These are phyloP conservation scores for Tetrapisispora pingtungensis DNA, from an alignment of 805 yeast genomes.

Conservation along the genomic window DNA sequence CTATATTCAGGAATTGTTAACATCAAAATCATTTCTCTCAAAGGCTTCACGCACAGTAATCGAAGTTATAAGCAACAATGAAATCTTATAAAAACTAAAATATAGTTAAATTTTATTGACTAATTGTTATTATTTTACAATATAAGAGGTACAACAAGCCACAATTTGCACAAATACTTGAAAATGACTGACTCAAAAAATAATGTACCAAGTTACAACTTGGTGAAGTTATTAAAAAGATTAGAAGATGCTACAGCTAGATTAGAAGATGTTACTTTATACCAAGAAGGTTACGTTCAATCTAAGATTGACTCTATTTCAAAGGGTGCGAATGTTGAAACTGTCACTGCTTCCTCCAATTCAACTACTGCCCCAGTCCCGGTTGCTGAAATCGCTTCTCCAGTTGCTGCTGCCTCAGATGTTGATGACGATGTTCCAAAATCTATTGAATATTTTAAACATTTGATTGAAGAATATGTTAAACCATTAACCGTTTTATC, in stretches of 20 bases:
- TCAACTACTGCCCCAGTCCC: constrained; percentile 3
- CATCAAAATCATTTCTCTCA: background rate
- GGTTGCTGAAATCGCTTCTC: constrained; percentile 8
- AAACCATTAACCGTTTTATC: constrained; percentile 46
- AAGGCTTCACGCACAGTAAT: too few species aligned
- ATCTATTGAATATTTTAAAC: constrained; percentile 44
- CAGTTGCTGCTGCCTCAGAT: constrained; percentile 9
- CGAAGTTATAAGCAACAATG: too few species aligned
- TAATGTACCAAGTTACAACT: constrained; percentile 65
- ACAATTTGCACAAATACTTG: too few species aligned
- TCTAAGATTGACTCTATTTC: constrained; percentile 18
- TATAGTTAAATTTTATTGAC: too few species aligned
- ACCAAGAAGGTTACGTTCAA: constrained; percentile 51
- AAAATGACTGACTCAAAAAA: constrained; percentile 1
- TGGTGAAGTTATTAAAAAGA: constrained; percentile 70
- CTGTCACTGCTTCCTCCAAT: background rate
- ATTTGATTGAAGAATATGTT: constrained; percentile 41
- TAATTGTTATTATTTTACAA: too few species aligned
- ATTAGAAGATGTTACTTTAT: constrained; percentile 76
- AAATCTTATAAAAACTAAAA: too few species aligned
- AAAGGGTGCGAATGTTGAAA: background rate
- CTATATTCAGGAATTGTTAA: background rate
- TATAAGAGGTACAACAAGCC: too few species aligned
- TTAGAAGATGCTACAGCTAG: constrained; percentile 91
- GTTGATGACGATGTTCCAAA: constrained; percentile 29